phyloP scores from a whole-genome alignment of 1,284 basidiomycete species.

The Phenoliferia sp. region DNA sequence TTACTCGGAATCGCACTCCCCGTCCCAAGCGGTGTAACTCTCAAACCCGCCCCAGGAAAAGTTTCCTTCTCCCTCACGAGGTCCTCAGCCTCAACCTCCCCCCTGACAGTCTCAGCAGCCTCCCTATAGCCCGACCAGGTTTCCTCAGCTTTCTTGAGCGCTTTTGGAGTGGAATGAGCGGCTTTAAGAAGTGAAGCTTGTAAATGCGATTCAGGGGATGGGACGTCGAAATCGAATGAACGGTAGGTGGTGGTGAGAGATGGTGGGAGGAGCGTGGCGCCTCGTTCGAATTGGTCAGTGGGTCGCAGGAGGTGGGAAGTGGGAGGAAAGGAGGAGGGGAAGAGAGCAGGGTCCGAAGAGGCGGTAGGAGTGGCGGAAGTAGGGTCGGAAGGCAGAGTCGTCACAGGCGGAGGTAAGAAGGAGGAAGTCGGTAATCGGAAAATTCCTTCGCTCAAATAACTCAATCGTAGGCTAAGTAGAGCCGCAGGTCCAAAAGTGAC shows the following conservation, averaged over 20 bases:
- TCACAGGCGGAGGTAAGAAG: background rate
- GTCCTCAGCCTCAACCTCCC: background rate
- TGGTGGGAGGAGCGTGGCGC: conserved; percentile 40
- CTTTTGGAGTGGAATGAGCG: conserved; percentile 16
- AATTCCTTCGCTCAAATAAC: conserved; percentile 63
- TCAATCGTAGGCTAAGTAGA: conserved; percentile 65
- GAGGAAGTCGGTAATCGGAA: conserved; percentile 65
- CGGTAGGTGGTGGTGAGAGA: conserved; percentile 31
- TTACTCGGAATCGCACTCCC: conserved; percentile 79
- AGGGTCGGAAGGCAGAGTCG: background rate
- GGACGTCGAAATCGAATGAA: conserved; percentile 32
- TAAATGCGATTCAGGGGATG: conserved; percentile 26
- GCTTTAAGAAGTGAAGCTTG: conserved; percentile 26
- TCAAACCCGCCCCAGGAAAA: conserved; percentile 58
- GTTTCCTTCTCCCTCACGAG: background rate
- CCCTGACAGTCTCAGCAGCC: conserved; percentile 27
- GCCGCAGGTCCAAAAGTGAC: conserved; percentile 71
- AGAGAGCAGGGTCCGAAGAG: background rate
- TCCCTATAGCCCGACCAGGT: conserved; percentile 35
- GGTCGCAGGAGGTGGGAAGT: conserved; percentile 18
- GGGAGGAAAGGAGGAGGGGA: background rate
- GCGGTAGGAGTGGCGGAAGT: background rate
- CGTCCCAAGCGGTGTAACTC: conserved; percentile 76
- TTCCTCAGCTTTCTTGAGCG: conserved; percentile 11
- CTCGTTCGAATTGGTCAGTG: conserved; percentile 24